Evolutionary conservation across 768 basidiomycete genomes (phyloP), one percentile per base, ranked within the genome.

Genomic region (Tephrocybe rancida): DNA sequence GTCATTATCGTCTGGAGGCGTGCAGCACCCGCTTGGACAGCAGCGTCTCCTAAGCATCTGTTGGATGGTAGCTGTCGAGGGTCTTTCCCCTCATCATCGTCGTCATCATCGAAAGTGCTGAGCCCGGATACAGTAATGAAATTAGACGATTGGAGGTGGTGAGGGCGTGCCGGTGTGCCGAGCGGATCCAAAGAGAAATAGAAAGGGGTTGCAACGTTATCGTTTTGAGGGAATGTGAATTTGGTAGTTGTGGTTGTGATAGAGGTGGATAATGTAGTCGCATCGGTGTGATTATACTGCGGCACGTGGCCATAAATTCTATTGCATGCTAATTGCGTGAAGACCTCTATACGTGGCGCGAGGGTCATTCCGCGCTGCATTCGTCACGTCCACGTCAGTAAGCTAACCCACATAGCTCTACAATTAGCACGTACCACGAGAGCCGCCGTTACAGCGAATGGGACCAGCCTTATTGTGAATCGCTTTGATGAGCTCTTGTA

Each of bases 311-410:
- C 70, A 44, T 74, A 78, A 44, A 87, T 62, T 19, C 73, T 74
- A 54, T 80, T 77, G 70, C 92, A 92, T 9, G 92, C 82, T 24
- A 92, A 75, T 61, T 90, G 85, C 21, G 87, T 91, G 69, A 83
- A 90, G 25, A 93, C 83, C 70, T 91, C 85, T 14, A 93, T 84
- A 45, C 90, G 82, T 19, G 91, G 85, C 13, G 89, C 88, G 26
- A 90, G 71, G 3, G 91, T 92, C 87, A 92, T 90, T 38, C 88
- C 89, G 26, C 89, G 88, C 91, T 92, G 60, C n/a, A 55, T 44
- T 48, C 38, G 46, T 50, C 3, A 14, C 43, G 48, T 51, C 39
- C 44, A 49, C 42, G 57, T 54, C 52, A 37, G 59, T 58, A 32
- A 7, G 30, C 30, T 32, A 32, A 22, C 48, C 41, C 27, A 49